Evolutionary conservation across 345 rosid species (phyloP), one percentile per base, ranked within the genome.

Genomic region (Euphorbia tirucalli): DNA sequence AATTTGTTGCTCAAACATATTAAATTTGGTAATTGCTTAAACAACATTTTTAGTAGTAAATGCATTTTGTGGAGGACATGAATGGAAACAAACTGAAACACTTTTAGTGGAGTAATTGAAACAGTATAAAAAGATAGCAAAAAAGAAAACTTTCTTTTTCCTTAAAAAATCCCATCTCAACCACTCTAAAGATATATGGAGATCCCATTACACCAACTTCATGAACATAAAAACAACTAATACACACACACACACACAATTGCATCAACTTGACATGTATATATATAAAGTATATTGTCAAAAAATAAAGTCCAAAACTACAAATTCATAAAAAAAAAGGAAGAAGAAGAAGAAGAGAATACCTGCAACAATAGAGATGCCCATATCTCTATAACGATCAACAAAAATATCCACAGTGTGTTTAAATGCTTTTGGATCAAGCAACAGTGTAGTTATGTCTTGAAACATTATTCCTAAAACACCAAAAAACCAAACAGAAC

Each of bases 311-410:
- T n/a, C n/a, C n/a, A n/a, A n/a, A n/a, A 18, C 13, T n/a, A 48
- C n/a, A 1, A 14, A 15, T 48, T 46, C 54, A 48, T 14, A 48
- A 48, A 48, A 3, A 37, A 5, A 24, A 31, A 46, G n/a, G n/a
- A n/a, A n/a, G n/a, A n/a, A n/a, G n/a, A n/a, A n/a, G n/a, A n/a
- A n/a, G n/a, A n/a, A 69, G 11, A 44, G 46, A 41, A 21, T 84
- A 92, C 97, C 98, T 59, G 98, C 98, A 59, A 94, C 98, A 35
- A 89, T 90, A 72, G 96, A 89, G 72, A 94, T 86, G 75, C 52
- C 82, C 97, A 88, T 94, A 80, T 90, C 84, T 72, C 87, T 89
- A 78, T 94, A 94, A 52, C 98, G 96, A 80, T 92, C 98, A 11
- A 92, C 96, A 74, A 94, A 92, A 70, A 91, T 94, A 74, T 92